Conservation (phyloP, 257 asterid species). For the Petrea volubilis region DNA sequence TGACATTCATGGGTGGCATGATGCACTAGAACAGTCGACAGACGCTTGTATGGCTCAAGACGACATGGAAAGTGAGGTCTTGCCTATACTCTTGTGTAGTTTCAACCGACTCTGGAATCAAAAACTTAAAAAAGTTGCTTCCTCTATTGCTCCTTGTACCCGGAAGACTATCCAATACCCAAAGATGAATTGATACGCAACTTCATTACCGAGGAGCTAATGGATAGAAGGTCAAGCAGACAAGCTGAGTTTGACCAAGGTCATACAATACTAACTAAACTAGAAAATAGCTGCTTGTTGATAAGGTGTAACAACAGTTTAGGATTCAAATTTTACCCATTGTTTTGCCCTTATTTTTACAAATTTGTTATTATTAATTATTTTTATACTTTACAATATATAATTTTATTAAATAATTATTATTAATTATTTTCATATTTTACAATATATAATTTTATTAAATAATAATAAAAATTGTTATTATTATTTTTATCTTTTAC, state of each 20-base stretch:
- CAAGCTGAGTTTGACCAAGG: neutral
- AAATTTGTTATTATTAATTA: no score
- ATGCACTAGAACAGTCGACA: neutral
- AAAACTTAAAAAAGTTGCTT: neutral
- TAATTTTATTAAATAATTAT: no score
- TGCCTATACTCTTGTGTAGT: neutral
- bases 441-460: no score
- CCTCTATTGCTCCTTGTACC: neutral
- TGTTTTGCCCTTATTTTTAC: no score
- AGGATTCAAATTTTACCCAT: no score
- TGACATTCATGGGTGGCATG: neutral
- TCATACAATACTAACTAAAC: neutral
- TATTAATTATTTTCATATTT: no score
- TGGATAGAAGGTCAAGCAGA: neutral
- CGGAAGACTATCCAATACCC: neutral
- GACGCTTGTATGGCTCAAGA: neutral
- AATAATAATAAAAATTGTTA: no score
- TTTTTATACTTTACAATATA: no score
- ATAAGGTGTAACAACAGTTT: no score
- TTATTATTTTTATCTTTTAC: no score
- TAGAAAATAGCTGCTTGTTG: neutral
- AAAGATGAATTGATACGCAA: neutral
- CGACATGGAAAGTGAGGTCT: neutral
- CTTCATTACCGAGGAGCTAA: neutral
- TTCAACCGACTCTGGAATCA: neutral